These are phyloP conservation scores for Pyrenophora seminiperda DNA, from an alignment of 2,329 filamentous ascomycete species.

Conservation along the genomic window DNA sequence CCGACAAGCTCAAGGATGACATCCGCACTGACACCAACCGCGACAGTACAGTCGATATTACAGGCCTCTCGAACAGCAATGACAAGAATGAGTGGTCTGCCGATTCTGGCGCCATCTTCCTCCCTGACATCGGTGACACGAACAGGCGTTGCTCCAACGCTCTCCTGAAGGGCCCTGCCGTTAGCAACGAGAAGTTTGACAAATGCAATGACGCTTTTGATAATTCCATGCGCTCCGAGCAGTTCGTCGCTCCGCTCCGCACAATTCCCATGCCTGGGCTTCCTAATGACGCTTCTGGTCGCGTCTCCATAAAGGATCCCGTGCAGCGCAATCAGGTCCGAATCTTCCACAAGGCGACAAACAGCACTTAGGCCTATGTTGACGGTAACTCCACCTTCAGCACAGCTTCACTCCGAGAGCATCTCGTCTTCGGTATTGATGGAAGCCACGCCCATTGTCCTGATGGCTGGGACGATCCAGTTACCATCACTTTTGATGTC, in stretches of 20 bases:
- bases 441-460: constrained; percentile 33
- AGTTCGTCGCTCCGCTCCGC: constrained; percentile 42
- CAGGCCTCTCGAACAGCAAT: constrained; percentile 17
- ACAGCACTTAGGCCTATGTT: constrained; percentile 7
- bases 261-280: constrained; percentile 31
- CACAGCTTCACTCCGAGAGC: constrained; percentile 30
- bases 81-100: constrained; percentile 34
- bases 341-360: constrained; percentile 7
- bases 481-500: constrained; percentile 35
- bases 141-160: constrained; percentile 35
- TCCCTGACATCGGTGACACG: constrained; percentile 48
- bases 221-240: constrained; percentile 38
- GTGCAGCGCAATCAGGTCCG: constrained; percentile 9
- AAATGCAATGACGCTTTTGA: constrained; percentile 48
- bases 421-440: constrained; percentile 48
- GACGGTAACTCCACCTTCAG: constrained; percentile 31
- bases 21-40: constrained; percentile 49
- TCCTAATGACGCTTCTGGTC: not conserved
- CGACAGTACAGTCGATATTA: constrained; percentile 42
- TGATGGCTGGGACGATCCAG: constrained; percentile 17
- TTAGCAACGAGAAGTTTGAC: constrained; percentile 34
- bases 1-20: constrained; percentile 11
- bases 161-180: not conserved
- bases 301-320: constrained; percentile 6
- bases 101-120: constrained; percentile 42